Evolutionary conservation across 352 stramenopile genomes (phyloP).

Genomic region (Globisporangium cystogenes): DNA sequence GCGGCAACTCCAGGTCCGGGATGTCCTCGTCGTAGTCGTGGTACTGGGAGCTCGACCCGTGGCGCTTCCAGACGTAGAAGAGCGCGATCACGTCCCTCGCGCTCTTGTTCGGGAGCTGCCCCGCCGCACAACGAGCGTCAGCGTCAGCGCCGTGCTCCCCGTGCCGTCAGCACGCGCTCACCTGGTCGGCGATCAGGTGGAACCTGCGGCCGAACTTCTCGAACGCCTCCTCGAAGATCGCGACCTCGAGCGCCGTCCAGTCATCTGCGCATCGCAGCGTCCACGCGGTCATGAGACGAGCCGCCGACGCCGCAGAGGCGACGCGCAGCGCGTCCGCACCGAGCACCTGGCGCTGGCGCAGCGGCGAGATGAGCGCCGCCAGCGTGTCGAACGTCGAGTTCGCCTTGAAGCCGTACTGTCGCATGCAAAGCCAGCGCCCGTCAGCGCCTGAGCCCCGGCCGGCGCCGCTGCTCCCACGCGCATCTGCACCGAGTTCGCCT

Average conservation of each 20-base stretch:
- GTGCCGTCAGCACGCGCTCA: constrained; percentile 9
- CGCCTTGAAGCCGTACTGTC: constrained; percentile 62
- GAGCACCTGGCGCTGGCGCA: constrained; percentile 62
- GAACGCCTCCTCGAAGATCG: constrained; percentile 74
- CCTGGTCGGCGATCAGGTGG: constrained; percentile 62
- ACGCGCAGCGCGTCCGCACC: constrained; percentile 21
- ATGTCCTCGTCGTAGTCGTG: constrained; percentile 40
- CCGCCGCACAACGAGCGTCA: not conserved
- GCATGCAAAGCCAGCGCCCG: not conserved
- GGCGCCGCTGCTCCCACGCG: no score
- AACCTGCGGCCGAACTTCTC: constrained; percentile 77
- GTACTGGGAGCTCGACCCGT: constrained; percentile 38
- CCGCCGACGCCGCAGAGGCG: not conserved
- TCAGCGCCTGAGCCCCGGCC: not conserved
- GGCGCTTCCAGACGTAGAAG: constrained; percentile 88
- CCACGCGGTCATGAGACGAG: not conserved
- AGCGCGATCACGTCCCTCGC: constrained; percentile 66
- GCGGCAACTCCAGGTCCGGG: constrained; percentile 45
- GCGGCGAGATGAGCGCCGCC: constrained; percentile 50
- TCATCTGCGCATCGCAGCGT: constrained; percentile 29
- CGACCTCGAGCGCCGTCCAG: constrained; percentile 70
- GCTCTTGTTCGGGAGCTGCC: constrained; percentile 54
- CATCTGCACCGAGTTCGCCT: constrained; percentile 38
- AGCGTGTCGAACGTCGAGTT: constrained; percentile 68
- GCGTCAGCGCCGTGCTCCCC: not conserved